Conservation (phyloP, 768 basidiomycete species). For the Termitomyces bulborhizus region DNA sequence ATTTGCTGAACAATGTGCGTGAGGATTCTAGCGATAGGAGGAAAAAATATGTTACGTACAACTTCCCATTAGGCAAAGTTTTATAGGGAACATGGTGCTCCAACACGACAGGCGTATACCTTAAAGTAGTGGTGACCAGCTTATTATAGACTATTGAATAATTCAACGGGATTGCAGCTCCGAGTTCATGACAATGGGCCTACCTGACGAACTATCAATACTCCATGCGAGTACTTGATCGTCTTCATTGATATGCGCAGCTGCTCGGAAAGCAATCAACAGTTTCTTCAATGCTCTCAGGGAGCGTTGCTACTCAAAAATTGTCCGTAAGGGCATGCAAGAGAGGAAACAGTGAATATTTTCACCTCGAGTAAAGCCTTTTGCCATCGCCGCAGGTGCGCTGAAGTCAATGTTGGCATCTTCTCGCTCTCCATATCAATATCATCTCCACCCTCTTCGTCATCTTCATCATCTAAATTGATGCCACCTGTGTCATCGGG, state of each 20-base stretch:
- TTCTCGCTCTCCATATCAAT: conserved; percentile 42
- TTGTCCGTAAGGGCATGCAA: background rate
- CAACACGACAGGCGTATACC: conserved; percentile 87
- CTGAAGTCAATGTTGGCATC: conserved; percentile 58
- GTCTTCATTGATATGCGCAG: conserved; percentile 86
- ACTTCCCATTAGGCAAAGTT: conserved; percentile 73
- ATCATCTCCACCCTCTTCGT: conserved; percentile 37
- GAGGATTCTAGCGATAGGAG: background rate
- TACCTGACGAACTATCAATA: conserved; percentile 78
- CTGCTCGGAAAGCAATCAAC: conserved; percentile 86
- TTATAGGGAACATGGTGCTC: conserved; percentile 87
- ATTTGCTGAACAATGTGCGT: conserved; percentile 52
- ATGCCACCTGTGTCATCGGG: conserved; percentile 31
- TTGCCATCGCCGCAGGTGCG: conserved; percentile 78
- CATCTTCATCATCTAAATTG: conserved; percentile 40
- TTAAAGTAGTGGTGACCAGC: conserved; percentile 77
- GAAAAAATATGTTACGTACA: conserved; percentile 43
- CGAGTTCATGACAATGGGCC: conserved; percentile 12
- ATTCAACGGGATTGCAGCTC: conserved; percentile 4
- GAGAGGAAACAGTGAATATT: background rate
- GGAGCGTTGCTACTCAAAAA: conserved; percentile 62
- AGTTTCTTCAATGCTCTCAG: conserved; percentile 78
- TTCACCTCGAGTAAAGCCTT: conserved; percentile 76
- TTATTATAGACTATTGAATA: conserved; percentile 80
- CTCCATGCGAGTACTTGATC: conserved; percentile 75